phyloP scores from a whole-genome alignment of 2,329 filamentous ascomycete genomes.

The Berkeleyomyces basicola region DNA sequence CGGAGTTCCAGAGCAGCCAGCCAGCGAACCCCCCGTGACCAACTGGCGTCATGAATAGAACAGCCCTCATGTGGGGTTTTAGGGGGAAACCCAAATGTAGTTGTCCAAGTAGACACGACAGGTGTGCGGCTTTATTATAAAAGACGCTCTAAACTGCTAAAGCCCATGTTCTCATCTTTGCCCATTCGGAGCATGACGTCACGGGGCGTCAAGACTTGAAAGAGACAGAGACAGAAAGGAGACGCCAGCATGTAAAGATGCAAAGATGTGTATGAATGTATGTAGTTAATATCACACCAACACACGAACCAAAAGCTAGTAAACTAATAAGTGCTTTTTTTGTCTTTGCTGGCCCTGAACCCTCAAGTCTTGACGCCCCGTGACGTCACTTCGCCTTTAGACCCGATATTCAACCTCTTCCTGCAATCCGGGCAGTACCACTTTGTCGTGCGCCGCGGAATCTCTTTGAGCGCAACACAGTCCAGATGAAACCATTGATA shows the following conservation, averaged over 20 bases:
- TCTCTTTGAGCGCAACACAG: constrained; percentile 52
- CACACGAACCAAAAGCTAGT: not conserved
- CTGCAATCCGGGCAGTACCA: constrained; percentile 76
- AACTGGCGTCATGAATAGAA: too few relatives aligned
- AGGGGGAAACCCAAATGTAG: too few relatives aligned
- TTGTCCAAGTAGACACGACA: too few relatives aligned
- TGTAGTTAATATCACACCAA: not conserved
- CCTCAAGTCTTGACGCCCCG: constrained; percentile 33
- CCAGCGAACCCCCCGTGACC: too few relatives aligned
- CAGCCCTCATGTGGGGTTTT: too few relatives aligned
- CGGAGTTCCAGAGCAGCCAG: too few relatives aligned
- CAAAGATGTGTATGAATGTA: not conserved
- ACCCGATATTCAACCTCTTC: constrained; percentile 42
- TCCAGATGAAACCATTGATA: constrained; percentile 75
- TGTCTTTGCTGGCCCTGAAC: not conserved
- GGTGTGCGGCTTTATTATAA: too few relatives aligned
- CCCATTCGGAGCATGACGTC: too few relatives aligned
- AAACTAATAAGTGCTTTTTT: constrained; percentile 9
- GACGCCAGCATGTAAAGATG: not conserved
- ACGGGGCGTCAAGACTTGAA: not conserved
- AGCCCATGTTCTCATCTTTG: too few relatives aligned
- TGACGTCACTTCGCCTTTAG: constrained; percentile 46
- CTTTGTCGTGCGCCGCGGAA: constrained; percentile 56
- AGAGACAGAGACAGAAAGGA: not conserved
- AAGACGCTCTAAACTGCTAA: too few relatives aligned